Percentiles rank a stretch among this genome's conserved stretches.
Evolutionary conservation across 176 grass and related monocot genomes (phyloP).

Genomic region (Triticum aestivum): IWGSC_CS_RefSeq_v2.1 NC_057812.1:612399838-612400337

Average conservation of each 20-base stretch:
- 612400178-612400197: no score
- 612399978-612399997: background rate
- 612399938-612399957: slow-evolving; percentile 13
- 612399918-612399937: slow-evolving; percentile 31
- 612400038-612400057: background rate
- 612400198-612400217: no score
- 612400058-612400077: background rate
- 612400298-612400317: no score
- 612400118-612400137: no score
- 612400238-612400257: no score
- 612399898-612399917: background rate
- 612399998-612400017: background rate
- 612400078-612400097: background rate
- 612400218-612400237: no score
- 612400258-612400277: no score
- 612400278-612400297: no score
- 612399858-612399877: slow-evolving; percentile 8
- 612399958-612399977: background rate
- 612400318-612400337: no score
- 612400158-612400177: no score
- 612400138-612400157: no score
- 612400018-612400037: background rate
- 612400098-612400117: no score
- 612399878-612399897: slow-evolving; percentile 14
- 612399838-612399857: slow-evolving; percentile 24